These are phyloP conservation scores for Leucosporidium yakuticum DNA, from an alignment of 768 basidiomycete species.

Conservation along the genomic window DNA sequence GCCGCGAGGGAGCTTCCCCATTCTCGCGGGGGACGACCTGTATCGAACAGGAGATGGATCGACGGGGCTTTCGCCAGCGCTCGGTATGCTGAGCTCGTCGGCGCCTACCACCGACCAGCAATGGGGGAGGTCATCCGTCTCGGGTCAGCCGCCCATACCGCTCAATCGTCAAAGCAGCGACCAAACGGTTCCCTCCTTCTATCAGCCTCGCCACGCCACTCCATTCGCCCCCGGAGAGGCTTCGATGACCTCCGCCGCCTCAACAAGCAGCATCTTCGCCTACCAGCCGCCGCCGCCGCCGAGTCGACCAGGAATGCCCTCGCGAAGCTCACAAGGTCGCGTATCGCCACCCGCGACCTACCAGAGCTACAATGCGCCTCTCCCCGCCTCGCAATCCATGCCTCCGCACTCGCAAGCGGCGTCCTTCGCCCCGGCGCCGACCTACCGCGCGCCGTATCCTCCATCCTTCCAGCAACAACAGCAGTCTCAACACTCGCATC, in stretches of 20 bases:
- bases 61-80: neutral
- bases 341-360: neutral
- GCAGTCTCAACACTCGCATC: neutral
- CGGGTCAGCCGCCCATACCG: neutral
- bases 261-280: conserved; percentile 10
- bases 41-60: too few relatives aligned
- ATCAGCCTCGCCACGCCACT: conserved; percentile 23
- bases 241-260: neutral
- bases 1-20: neutral
- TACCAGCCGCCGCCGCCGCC: conserved; percentile 23
- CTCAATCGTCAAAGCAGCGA: neutral
- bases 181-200: neutral
- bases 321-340: neutral
- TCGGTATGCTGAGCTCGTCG: conserved; percentile 2
- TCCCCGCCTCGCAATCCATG: neutral
- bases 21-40: neutral
- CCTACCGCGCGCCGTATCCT: neutral
- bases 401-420: neutral
- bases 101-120: neutral
- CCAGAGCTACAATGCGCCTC: neutral
- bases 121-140: neutral
- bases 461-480: neutral
- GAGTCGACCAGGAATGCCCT: neutral
- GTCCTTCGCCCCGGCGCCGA: neutral
- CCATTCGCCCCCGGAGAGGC: conserved; percentile 8